These are phyloP conservation scores for Candida glucosophila DNA, from an alignment of 1,139 yeast genomes.

Conservation along the genomic window DNA sequence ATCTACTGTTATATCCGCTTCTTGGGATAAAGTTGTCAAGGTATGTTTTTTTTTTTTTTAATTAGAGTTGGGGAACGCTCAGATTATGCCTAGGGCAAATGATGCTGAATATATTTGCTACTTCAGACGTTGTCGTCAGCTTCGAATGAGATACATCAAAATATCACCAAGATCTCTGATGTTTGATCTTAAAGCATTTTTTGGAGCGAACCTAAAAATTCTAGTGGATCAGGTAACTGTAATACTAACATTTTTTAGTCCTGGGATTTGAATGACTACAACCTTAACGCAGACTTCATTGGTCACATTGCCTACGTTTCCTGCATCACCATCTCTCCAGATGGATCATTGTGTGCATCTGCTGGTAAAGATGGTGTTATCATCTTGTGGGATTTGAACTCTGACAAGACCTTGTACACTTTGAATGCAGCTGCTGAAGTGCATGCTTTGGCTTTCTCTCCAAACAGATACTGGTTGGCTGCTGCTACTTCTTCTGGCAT, in stretches of 20 bases:
- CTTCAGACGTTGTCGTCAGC: conserved; percentile 79
- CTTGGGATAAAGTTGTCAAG: conserved; percentile 99
- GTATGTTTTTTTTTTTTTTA: conserved; percentile 50
- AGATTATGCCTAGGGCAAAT: conserved; percentile 19
- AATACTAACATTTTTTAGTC: conserved; percentile 47
- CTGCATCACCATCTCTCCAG: conserved; percentile 97
- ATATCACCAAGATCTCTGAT: conserved; percentile 99
- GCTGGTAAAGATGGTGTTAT: conserved; percentile 99
- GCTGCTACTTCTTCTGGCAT: conserved; percentile 98
- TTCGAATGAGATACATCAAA: conserved; percentile 92
- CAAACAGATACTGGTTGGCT: conserved; percentile 99
- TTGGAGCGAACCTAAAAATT: too few relatives aligned
- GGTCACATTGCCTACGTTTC: conserved; percentile 99
- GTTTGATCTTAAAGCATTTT: conserved; percentile 5
- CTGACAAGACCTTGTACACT: conserved; percentile 86
- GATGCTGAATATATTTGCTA: conserved; percentile 92
- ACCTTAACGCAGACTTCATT: conserved; percentile 90
- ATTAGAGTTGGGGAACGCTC: conserved; percentile 1
- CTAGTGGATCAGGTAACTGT: not conserved
- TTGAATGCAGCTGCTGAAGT: conserved; percentile 95
- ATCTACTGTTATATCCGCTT: conserved; percentile 89
- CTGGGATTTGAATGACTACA: conserved; percentile 87
- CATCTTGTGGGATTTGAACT: conserved; percentile 97
- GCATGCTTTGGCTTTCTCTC: conserved; percentile 98
- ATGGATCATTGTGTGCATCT: conserved; percentile 98